Base-by-base conservation (phyloP, 306 rosid genomes). In the Castanea crenata region DNA sequence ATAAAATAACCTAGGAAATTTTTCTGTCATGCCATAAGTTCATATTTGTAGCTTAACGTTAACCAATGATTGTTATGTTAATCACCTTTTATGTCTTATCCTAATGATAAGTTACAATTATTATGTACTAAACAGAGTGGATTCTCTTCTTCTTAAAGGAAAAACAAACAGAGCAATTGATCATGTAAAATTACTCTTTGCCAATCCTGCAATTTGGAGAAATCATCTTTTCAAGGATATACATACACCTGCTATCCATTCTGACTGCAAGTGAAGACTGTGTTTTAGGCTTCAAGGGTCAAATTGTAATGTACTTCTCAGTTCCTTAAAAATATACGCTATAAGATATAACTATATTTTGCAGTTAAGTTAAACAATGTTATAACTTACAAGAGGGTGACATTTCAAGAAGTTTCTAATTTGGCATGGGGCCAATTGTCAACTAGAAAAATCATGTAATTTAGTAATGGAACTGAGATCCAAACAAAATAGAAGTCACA, bases 401-500 rank as follows among this genome's bases (percentile, higher is more conserved):
- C 62, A 87, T n/a, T 23, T 70, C 38, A 80, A 21, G 79, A 85
- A 83, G 83, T 88, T 87, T 87, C 77, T 74, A 72, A 80, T 76
- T 85, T 87, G 87, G 84, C 84, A 64, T 69, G 75, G 56, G 15
- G 77, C 21, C 38, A 21, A 71, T 73, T 64, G 84, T 83, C 75
- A 85, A 79, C 77, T n/a, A 68, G 70, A 44, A 83, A 76, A 68
- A 23, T 78, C 34, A 63, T 64, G 12, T 78, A 51, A 27, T 80
- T 18, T 75, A 71, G 38, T 25, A 63, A 18, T 31, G 31, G 14
- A 64, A 49, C 69, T 74, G 78, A 73, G 80, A 77, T 81, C 65
- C 83, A 80, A 83, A 85, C 76, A 85, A 74, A 83, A 71, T 85
- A 85, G 76, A 85, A 88, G 81, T 64, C 81, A 63, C 69, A 78